phyloP scores from a whole-genome alignment of 2,329 filamentous ascomycete genomes.

The Claviceps pusilla region DNA sequence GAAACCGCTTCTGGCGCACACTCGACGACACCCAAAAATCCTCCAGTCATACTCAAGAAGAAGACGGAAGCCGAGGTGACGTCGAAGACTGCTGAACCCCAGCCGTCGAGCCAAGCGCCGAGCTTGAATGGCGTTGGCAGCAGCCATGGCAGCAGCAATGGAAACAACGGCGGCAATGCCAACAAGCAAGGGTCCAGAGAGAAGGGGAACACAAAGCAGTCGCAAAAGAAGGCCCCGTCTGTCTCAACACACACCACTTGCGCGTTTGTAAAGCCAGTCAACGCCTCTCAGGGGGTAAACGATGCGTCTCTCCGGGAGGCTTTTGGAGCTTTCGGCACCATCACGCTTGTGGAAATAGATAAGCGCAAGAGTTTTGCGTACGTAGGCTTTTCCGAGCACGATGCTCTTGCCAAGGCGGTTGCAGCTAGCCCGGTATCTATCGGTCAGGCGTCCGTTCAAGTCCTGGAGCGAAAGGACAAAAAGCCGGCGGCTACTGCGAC shows the following conservation, averaged over 20 bases:
- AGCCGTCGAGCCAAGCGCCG: conserved; percentile 1
- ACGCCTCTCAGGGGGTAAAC: conserved; percentile 81
- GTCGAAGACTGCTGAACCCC: conserved; percentile 8
- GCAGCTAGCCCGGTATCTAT: conserved; percentile 67
- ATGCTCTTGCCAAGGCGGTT: conserved; percentile 62
- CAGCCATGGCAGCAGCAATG: conserved; percentile 1
- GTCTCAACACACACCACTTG: conserved; percentile 37
- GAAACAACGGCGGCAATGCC: conserved; percentile 5
- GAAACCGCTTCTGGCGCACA: conserved; percentile 14
- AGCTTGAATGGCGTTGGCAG: conserved; percentile 4
- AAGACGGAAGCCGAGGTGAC: conserved; percentile 18
- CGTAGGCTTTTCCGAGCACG: conserved; percentile 67
- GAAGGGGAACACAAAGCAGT: conserved; percentile 10
- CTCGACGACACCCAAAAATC: conserved; percentile 14
- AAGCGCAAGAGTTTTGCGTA: conserved; percentile 92
- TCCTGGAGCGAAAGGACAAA: conserved; percentile 65
- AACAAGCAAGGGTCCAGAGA: conserved; percentile 7
- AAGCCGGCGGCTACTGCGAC: conserved; percentile 16
- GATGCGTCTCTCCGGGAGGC: conserved; percentile 63
- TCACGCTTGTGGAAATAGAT: conserved; percentile 78
- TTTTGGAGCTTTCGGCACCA: conserved; percentile 56
- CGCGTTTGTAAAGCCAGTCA: conserved; percentile 69
- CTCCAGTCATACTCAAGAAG: conserved; percentile 28
- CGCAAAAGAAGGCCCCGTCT: conserved; percentile 19
- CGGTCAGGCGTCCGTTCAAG: conserved; percentile 72